These are phyloP conservation scores for Mucor circinelloides DNA, from an alignment of 371 early-diverging fungal genomes.

Conservation along the genomic window DNA sequence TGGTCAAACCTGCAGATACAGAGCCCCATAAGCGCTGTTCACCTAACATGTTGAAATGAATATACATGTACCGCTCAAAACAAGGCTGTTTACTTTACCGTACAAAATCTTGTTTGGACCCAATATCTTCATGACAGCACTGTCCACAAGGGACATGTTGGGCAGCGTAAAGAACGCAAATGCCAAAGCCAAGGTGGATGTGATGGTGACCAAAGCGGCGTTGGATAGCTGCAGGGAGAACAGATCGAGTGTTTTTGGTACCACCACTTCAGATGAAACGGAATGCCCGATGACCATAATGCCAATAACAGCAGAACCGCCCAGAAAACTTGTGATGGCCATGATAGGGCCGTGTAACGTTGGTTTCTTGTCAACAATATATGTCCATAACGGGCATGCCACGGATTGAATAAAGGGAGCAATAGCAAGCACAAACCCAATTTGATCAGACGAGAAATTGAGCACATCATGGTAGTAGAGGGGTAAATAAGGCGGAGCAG, in stretches of 20 bases:
- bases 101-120: conserved; percentile 51
- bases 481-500: conserved; percentile 46
- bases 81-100: conserved; percentile 38
- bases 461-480: conserved; percentile 45
- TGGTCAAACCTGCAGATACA: conserved; percentile 40
- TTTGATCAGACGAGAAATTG: conserved; percentile 45
- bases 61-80: not conserved
- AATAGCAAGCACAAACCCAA: conserved; percentile 47
- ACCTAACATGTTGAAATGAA: conserved; percentile 24
- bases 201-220: conserved; percentile 20
- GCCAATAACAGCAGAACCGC: conserved; percentile 39
- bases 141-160: conserved; percentile 47
- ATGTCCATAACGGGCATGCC: conserved; percentile 51
- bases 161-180: conserved; percentile 49
- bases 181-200: conserved; percentile 29
- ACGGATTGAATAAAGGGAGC: conserved; percentile 51
- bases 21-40: conserved; percentile 51
- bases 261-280: conserved; percentile 18
- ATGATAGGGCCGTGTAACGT: conserved; percentile 40
- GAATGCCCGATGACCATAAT: conserved; percentile 42
- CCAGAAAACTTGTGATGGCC: conserved; percentile 37
- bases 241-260: conserved; percentile 3
- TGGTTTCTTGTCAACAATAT: conserved; percentile 43
- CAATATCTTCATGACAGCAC: conserved; percentile 54
- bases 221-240: conserved; percentile 19